Conservation (phyloP, 352 stramenopile genomes). For the Salisapilia sapeloensis region DNA sequence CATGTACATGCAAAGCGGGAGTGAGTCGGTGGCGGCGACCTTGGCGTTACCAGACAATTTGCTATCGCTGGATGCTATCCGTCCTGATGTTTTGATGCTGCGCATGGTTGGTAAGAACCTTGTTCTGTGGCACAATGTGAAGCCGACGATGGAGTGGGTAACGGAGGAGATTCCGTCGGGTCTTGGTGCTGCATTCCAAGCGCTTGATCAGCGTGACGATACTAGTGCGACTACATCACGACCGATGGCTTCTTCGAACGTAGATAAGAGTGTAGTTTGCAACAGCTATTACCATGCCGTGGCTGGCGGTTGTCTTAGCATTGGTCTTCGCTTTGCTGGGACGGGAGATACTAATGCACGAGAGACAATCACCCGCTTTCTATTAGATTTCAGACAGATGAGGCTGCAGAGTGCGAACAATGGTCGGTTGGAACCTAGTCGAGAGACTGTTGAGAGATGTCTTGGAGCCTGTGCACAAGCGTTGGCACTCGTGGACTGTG, state of each 20-base stretch:
- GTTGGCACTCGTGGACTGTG: conserved; percentile 91
- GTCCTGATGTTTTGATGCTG: conserved; percentile 91
- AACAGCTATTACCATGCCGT: conserved; percentile 92
- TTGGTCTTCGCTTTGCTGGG: conserved; percentile 91
- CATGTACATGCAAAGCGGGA: conserved; percentile 92
- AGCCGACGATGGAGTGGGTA: conserved; percentile 83
- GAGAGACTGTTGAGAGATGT: conserved; percentile 87
- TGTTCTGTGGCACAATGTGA: conserved; percentile 91
- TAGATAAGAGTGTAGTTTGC: conserved; percentile 82
- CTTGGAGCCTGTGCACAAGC: conserved; percentile 83
- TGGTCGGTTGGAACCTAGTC: conserved; percentile 23
- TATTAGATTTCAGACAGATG: conserved; percentile 67
- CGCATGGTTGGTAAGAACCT: conserved; percentile 88
- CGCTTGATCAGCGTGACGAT: conserved; percentile 3
- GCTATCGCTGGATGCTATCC: conserved; percentile 90
- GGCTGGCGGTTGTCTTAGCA: conserved; percentile 87
- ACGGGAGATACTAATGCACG: conserved; percentile 44
- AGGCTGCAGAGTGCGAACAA: conserved; percentile 17
- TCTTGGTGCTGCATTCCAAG: conserved; percentile 25
- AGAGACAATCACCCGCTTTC: conserved; percentile 34
- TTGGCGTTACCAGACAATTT: conserved; percentile 89
- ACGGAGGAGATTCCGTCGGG: conserved; percentile 52
- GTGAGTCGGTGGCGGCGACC: conserved; percentile 64
- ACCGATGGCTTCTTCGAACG: conserved; percentile 8
- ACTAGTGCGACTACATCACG: conserved; percentile 1